Percentiles rank a stretch among this genome's conserved stretches.
These are phyloP conservation scores for Sporothrix curviconia DNA, from an alignment of 2,329 filamentous ascomycete species.

Conservation along the genomic window DNA sequence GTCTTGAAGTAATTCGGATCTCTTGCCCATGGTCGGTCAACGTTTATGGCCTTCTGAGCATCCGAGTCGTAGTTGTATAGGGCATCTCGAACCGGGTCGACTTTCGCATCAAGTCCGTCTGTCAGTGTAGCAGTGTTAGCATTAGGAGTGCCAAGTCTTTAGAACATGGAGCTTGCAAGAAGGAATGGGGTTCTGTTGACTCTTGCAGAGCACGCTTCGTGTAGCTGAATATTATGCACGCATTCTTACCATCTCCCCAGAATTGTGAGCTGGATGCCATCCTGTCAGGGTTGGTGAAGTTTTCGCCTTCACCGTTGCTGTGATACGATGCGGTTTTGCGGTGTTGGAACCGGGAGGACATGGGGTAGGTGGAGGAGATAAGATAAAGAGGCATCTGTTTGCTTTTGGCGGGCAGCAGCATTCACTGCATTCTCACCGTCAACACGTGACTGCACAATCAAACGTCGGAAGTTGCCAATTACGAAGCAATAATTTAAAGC, in stretches of 20 bases:
- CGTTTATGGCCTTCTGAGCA: slow-evolving; percentile 59
- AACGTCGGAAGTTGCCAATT: no score
- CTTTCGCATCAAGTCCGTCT: slow-evolving; percentile 79
- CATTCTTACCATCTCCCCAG: slow-evolving; percentile 47
- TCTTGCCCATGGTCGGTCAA: slow-evolving; percentile 64
- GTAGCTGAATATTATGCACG: no score
- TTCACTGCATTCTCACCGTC: no score
- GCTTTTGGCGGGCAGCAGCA: no score
- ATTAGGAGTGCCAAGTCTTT: neutral
- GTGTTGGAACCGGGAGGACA: neutral
- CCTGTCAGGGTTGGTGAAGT: neutral
- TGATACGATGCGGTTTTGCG: neutral
- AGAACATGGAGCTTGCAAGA: neutral
- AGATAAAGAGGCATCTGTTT: no score
- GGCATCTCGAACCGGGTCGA: slow-evolving; percentile 81
- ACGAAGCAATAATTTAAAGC: no score
- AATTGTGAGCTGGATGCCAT: slow-evolving; percentile 54
- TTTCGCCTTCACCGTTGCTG: neutral
- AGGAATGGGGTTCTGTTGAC: no score
- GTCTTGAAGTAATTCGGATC: slow-evolving; percentile 87
- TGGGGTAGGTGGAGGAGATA: neutral
- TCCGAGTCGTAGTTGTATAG: slow-evolving; percentile 76
- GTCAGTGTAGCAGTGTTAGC: neutral
- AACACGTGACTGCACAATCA: no score
- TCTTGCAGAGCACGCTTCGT: no score